phyloP scores from a whole-genome alignment of 1,284 basidiomycete genomes.

The Leccinum laetum region DNA sequence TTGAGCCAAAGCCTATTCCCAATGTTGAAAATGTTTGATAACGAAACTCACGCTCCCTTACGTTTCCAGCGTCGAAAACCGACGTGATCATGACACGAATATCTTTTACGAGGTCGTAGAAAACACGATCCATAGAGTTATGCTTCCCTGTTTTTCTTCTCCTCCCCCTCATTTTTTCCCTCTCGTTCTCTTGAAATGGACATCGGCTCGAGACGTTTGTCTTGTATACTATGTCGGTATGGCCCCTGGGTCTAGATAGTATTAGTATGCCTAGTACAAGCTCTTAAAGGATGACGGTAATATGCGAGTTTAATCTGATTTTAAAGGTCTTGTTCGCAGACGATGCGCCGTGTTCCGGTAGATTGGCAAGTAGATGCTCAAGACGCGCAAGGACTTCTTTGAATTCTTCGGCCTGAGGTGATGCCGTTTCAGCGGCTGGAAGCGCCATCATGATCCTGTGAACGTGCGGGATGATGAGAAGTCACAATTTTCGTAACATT shows the following conservation, averaged over 20 bases:
- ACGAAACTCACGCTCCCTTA: conserved; percentile 9
- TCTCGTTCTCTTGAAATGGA: background rate
- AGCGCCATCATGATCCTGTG: too few relatives aligned
- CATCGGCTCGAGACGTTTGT: background rate
- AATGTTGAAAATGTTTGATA: background rate
- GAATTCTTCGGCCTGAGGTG: too few relatives aligned
- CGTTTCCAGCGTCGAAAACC: conserved; percentile 5
- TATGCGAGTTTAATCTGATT: background rate
- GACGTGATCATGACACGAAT: background rate
- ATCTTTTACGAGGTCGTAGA: background rate
- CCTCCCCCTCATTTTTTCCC: background rate
- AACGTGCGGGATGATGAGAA: too few relatives aligned
- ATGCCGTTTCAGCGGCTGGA: too few relatives aligned
- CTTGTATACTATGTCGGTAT: background rate
- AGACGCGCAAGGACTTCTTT: too few relatives aligned
- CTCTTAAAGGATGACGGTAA: background rate
- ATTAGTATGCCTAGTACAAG: background rate
- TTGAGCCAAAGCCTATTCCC: background rate
- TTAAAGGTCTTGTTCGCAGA: background rate
- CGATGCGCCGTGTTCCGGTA: too few relatives aligned
- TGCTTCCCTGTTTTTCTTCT: background rate
- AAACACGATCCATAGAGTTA: background rate
- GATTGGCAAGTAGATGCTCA: too few relatives aligned
- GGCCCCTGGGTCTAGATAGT: background rate
- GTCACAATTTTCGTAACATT: too few relatives aligned